These are phyloP conservation scores for Paraleonurus japonicus DNA, from an alignment of 257 asterid genomes.

Conservation along the genomic window DNA sequence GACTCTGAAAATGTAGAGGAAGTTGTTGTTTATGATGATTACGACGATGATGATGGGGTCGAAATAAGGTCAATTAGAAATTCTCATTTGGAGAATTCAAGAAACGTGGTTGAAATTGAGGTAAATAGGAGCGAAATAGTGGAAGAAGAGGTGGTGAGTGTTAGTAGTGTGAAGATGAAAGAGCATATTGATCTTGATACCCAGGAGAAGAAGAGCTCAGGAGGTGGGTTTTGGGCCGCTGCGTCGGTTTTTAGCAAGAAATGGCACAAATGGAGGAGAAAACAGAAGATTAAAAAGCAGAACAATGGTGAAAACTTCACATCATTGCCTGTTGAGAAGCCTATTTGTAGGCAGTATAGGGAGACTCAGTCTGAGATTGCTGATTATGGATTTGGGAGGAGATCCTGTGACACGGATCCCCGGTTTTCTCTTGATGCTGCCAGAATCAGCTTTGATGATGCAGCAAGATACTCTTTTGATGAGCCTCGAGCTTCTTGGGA, in stretches of 20 bases:
- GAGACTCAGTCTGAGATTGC: conserved; percentile 96
- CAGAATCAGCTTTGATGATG: conserved; percentile 82
- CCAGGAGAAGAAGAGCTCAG: conserved; percentile 60
- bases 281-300: conserved; percentile 81
- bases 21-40: conserved; percentile 24
- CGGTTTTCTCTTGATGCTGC: conserved; percentile 91
- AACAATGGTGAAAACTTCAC: conserved; percentile 45
- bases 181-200: conserved; percentile 70
- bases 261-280: conserved; percentile 93
- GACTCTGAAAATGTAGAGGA: conserved; percentile 36
- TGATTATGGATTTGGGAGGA: conserved; percentile 86
- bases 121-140: conserved; percentile 56
- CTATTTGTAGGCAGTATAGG: conserved; percentile 68
- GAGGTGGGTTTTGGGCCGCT: conserved; percentile 85
- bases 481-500: conserved; percentile 98
- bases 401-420: conserved; percentile 92
- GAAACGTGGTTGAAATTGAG: conserved; percentile 35
- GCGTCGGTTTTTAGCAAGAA: conserved; percentile 96
- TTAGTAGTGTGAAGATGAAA: conserved; percentile 55
- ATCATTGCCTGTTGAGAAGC: conserved; percentile 77
- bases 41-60: conserved; percentile 31
- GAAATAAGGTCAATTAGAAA: conserved; percentile 54
- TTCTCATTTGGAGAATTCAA: conserved; percentile 30
- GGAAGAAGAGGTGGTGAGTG: conserved; percentile 52
- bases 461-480: conserved; percentile 75